Evolutionary conservation across 257 asterid species (phyloP), one percentile per base, ranked within the genome.

Genomic region (Lycium ferocissimum): DNA sequence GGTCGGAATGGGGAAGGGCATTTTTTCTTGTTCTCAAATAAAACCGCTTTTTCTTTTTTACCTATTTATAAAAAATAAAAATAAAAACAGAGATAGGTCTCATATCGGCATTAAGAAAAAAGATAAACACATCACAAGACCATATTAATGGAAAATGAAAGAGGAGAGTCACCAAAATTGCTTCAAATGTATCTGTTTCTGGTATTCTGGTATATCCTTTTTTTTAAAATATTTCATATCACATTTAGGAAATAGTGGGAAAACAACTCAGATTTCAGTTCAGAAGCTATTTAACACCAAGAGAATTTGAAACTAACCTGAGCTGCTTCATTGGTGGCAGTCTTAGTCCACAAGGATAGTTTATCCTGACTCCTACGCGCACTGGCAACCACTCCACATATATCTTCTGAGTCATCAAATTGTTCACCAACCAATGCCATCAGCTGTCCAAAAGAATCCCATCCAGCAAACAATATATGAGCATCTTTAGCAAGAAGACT

Each of bases 311-410:
- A 78, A 72, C 35, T 22, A 83, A 94, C 99, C 98, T 96, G 99
- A 70, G 87, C 94, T 75, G 99, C 98, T 90, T 96, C 99, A 80
- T 96, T 96, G 79, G 97, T 87, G 58, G 98, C 98, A 88, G 91
- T 94, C 87, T 90, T 96, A 83, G 99, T 96, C 99, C 99, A 96
- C 81, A 96, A 78, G 26, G 98, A 91, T 87, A 96, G 90, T 84
- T 91, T 94, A 89, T 96, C 98, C 87, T 92, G 95, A 90, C 91
- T 92, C 87, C 84, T 93, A 84, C 98, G 99, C 84, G 93, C 95
- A 75, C 95, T 92, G 49, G 93, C 94, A 86, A 92, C 98, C 85
- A 92, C 96, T 79, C 97, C 98, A 88, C 97, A 93, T 53, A 94
- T 93, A 82, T 94, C 98, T 85, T 94, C 97, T 84, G 93, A 88